Conservation (phyloP, 148 eudicot genomes). For the Persicaria maculosa region DNA sequence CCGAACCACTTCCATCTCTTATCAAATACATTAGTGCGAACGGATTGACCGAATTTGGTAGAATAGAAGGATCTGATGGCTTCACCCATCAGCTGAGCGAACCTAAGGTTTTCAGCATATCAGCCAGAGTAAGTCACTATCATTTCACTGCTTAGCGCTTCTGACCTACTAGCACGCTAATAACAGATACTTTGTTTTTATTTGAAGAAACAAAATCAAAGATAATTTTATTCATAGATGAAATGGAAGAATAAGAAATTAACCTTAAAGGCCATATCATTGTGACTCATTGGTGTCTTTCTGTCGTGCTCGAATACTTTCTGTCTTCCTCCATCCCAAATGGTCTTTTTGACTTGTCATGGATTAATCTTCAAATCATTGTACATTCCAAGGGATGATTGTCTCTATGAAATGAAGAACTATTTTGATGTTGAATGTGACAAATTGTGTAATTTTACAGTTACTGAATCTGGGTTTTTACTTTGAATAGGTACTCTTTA, state of each 20-base stretch:
- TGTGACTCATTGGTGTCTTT: neutral
- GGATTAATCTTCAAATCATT: too few species aligned
- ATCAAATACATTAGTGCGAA: slow-evolving; percentile 9
- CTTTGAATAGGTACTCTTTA: neutral
- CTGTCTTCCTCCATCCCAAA: neutral
- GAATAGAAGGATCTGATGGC: neutral
- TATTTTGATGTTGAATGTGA: neutral
- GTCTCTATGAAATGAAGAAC: neutral
- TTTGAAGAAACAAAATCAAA: neutral
- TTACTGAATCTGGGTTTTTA: neutral
- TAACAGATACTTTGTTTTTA: neutral
- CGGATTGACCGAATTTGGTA: slow-evolving; percentile 5
- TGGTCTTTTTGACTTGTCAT: neutral
- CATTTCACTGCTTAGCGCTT: neutral
- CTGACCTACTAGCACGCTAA: neutral
- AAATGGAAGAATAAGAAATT: neutral
- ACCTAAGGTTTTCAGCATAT: slow-evolving; percentile 1
- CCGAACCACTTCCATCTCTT: slow-evolving; percentile 11
- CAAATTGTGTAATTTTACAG: too few species aligned
- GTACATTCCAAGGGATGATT: neutral
- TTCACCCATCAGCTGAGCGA: neutral
- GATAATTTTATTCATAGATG: neutral
- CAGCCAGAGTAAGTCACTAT: slow-evolving; percentile 13
- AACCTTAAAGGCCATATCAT: neutral
- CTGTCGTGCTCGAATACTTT: neutral